Evolutionary conservation across 331 rosid species (phyloP).

Genomic region (Spiraea crenata): DNA sequence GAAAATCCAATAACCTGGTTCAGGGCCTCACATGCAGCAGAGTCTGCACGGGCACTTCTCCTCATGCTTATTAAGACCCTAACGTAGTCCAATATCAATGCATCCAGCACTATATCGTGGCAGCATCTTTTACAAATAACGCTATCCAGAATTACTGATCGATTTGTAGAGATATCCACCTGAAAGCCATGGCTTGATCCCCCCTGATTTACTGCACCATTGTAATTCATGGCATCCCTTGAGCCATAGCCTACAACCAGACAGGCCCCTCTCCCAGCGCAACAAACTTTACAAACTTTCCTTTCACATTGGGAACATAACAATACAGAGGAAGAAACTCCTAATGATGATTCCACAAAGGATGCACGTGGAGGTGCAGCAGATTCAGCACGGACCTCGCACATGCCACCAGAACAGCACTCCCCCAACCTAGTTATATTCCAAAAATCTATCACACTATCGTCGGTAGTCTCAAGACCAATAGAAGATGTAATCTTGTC

Average conservation of each 20-base stretch:
- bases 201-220: constrained; percentile 59
- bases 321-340: constrained; percentile 44
- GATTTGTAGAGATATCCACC: constrained; percentile 61
- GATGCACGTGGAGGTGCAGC: constrained; percentile 33
- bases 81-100: constrained; percentile 83
- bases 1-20: constrained; percentile 64
- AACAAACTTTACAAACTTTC: constrained; percentile 88
- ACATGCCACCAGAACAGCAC: constrained; percentile 64
- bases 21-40: constrained; percentile 70
- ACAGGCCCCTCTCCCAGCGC: constrained; percentile 95
- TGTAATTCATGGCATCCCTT: constrained; percentile 54
- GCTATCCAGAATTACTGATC: constrained; percentile 59
- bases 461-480: constrained; percentile 70
- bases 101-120: constrained; percentile 66
- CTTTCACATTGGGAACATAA: constrained; percentile 85
- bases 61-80: constrained; percentile 75
- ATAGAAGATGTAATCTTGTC: constrained; percentile 77
- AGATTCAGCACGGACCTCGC: constrained; percentile 84
- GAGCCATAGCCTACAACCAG: constrained; percentile 61
- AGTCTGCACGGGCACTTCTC: constrained; percentile 66
- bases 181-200: constrained; percentile 57
- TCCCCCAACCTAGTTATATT: constrained; percentile 72
- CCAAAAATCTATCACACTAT: constrained; percentile 83
- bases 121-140: constrained; percentile 82
- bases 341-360: constrained; percentile 34